Evolutionary conservation across 208 protist genomes (phyloP).

Genomic region (Leptomonas pyrrhocoris): DNA sequence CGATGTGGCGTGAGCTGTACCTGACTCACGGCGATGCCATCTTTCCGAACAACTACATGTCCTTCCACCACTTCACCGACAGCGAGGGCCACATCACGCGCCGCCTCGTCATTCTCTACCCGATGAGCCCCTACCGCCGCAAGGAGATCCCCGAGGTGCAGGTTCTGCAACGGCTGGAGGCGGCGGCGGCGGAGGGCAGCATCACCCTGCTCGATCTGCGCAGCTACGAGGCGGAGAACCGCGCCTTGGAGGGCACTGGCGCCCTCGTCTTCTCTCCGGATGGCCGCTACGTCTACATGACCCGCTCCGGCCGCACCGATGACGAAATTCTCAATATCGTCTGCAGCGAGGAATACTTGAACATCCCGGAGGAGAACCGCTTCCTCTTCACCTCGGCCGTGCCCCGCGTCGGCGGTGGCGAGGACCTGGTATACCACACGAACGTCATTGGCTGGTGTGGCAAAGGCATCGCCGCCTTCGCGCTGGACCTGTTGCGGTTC

Average conservation of each 20-base stretch:
- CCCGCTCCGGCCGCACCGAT: conserved; percentile 69
- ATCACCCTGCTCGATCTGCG: conserved; percentile 79
- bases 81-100: conserved; percentile 53
- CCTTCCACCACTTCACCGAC: conserved; percentile 83
- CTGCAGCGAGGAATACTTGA: conserved; percentile 68
- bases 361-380: conserved; percentile 79
- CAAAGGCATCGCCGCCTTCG: conserved; percentile 79
- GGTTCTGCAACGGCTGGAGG: conserved; percentile 53
- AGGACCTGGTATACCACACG: conserved; percentile 66
- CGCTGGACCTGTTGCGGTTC: conserved; percentile 62
- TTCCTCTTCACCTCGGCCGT: conserved; percentile 64
- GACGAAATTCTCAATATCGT: conserved; percentile 67
- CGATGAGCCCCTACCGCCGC: conserved; percentile 72
- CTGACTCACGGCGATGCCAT: conserved; percentile 55
- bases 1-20: conserved; percentile 34
- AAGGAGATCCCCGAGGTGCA: conserved; percentile 65
- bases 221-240: conserved; percentile 53
- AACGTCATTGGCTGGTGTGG: conserved; percentile 85
- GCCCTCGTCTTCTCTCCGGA: conserved; percentile 72
- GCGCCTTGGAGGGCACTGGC: conserved; percentile 69
- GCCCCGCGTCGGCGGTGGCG: conserved; percentile 38
- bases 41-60: conserved; percentile 75
- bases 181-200: conserved; percentile 30
- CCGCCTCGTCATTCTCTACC: conserved; percentile 79
- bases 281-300: conserved; percentile 82